Base-by-base conservation (phyloP, 2,329 filamentous ascomycete genomes). In the Penicillium rolfsii region DNA sequence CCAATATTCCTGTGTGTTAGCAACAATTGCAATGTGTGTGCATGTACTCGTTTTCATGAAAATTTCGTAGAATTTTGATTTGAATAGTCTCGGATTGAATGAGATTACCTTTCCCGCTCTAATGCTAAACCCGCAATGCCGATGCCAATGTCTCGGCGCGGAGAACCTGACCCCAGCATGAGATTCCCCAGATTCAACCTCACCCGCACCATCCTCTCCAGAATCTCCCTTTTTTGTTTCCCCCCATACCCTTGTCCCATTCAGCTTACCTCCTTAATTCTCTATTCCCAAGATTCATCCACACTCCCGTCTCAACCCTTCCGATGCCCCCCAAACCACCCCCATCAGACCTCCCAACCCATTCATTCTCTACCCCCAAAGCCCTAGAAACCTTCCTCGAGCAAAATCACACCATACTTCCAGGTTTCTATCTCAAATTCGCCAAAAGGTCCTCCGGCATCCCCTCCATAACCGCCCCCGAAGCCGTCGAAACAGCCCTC, bases 401-500 rank as follows among this genome's bases (percentile, higher is more conserved):
- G 24, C 58, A 63, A n/a, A 72, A 79, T 52, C 68, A 79, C 63
- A 35, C 66, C 6, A 73, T 70, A 1, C 58, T 70, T 0, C 55
- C 72, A 0, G 82, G 81, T 0, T 64, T 84, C 55, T 82, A 83
- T 75, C 73, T 85, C 16, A 78, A 81, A 54, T 74, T 85, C 26
- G 77, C 77, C 50, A 85, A 85, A 59, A 85, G 83, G 59, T 58
- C 71, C 22, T 78, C 79, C 1, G 69, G 72, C 3, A 71, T 78
- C n/a, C 63, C 76, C 0, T 82, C 82, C 0, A 72, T 86, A 14
- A 80, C 78, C 16, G 69, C 79, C 67, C 61, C 74, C 6, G 72
- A 86, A 68, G 85, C 85, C 0, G 78, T 88, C 19, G 82, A 87
- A 67, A 73, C 78, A 36, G 85, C 85, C 1, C 77, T 88, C 6